Evolutionary conservation across 2,329 filamentous ascomycete genomes (phyloP).

Genomic region (Penicillium brevicompactum): DNA sequence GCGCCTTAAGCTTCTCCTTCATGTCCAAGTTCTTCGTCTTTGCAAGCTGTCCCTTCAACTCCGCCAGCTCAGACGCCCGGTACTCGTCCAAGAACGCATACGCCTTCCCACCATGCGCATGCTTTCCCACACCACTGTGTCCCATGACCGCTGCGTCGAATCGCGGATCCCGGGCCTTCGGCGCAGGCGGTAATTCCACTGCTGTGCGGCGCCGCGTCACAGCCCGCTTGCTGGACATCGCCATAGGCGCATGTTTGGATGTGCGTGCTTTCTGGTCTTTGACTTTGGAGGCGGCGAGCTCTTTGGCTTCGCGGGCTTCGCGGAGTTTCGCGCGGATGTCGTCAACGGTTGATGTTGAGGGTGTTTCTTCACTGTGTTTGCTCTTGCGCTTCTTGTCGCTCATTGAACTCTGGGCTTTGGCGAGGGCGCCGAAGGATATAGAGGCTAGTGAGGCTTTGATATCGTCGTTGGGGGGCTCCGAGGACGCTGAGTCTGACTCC

Average conservation of each 20-base stretch:
- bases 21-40: conserved; percentile 65
- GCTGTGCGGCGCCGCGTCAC: conserved; percentile 81
- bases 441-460: conserved; percentile 50
- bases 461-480: conserved; percentile 37
- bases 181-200: conserved; percentile 55
- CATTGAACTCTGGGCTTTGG: conserved; percentile 77
- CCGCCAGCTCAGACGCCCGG: conserved; percentile 76
- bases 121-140: conserved; percentile 32
- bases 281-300: conserved; percentile 8
- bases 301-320: conserved; percentile 41
- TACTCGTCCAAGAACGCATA: conserved; percentile 91
- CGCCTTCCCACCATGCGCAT: conserved; percentile 60
- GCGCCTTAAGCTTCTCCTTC: conserved; percentile 71
- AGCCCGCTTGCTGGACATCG: conserved; percentile 78
- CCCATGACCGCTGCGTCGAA: conserved; percentile 69
- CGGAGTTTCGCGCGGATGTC: conserved; percentile 44
- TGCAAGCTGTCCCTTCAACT: conserved; percentile 69
- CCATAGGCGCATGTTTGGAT: conserved; percentile 86
- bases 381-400: conserved; percentile 39
- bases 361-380: conserved; percentile 18
- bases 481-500: conserved; percentile 43
- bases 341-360: conserved; percentile 31
- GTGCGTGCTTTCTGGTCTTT: conserved; percentile 49
- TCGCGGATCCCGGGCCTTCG: conserved; percentile 79
- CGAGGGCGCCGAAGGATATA: conserved; percentile 87